Conservation (phyloP, 257 asterid species). For the Solanum neorickii region DNA sequence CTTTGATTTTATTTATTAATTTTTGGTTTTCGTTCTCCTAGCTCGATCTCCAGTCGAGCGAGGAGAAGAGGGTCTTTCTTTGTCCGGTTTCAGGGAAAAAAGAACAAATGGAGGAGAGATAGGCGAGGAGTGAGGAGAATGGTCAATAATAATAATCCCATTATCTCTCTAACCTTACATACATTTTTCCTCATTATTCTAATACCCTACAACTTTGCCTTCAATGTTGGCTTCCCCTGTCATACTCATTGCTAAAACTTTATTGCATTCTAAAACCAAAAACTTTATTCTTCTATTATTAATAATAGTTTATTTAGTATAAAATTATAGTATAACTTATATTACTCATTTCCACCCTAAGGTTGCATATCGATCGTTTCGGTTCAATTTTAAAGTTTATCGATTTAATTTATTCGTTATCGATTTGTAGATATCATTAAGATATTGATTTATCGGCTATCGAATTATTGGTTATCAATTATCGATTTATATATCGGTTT, state of each 20-base stretch:
- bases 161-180: neutral
- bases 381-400: no score
- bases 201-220: neutral
- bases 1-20: slow-evolving; percentile 3
- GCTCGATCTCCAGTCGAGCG: neutral
- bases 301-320: no score
- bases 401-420: no score
- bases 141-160: neutral
- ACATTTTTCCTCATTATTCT: neutral
- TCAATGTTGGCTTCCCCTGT: neutral
- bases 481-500: no score
- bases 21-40: neutral
- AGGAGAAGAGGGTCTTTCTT: neutral
- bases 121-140: neutral
- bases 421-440: no score
- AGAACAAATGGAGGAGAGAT: neutral
- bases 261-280: no score
- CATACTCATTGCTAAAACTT: neutral
- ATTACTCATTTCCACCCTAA: no score
- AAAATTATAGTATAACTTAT: no score
- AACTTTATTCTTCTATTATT: no score
- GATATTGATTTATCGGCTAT: no score
- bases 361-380: no score
- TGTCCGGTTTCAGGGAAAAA: neutral
- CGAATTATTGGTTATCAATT: no score